A percentile compares a stretch with the other conserved stretches of the same genome.
These are phyloP conservation scores for Exidia glandulosa DNA, from an alignment of 768 basidiomycete species.

Conservation along the genomic window DNA sequence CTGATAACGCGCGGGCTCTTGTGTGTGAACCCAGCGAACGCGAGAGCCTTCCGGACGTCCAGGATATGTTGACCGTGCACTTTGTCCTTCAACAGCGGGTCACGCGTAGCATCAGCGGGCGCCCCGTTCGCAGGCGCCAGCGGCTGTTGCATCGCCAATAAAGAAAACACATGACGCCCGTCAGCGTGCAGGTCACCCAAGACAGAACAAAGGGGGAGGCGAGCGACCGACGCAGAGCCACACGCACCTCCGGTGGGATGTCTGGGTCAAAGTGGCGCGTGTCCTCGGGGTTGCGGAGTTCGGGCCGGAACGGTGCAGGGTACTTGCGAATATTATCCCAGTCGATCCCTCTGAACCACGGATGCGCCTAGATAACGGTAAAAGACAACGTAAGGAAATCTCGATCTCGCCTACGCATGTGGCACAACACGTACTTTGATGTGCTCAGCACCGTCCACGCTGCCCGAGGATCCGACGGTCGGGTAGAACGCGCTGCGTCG, in stretches of 20 bases:
- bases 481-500: slow-evolving; percentile 64
- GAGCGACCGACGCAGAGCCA: background rate
- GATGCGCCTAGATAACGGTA: slow-evolving; percentile 50
- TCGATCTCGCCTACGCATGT: slow-evolving; percentile 3
- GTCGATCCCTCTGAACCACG: slow-evolving; percentile 87
- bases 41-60: slow-evolving; percentile 81
- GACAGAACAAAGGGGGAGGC: slow-evolving; percentile 12
- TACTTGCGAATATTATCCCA: slow-evolving; percentile 79
- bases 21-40: slow-evolving; percentile 87
- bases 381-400: background rate
- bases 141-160: slow-evolving; percentile 35
- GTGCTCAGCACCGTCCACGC: slow-evolving; percentile 74
- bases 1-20: slow-evolving; percentile 73
- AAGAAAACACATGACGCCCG: slow-evolving; percentile 20
- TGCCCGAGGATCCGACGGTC: slow-evolving; percentile 33
- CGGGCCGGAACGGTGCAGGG: slow-evolving; percentile 81
- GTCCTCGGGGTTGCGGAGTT: slow-evolving; percentile 71
- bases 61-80: slow-evolving; percentile 79
- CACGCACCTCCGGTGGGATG: slow-evolving; percentile 76
- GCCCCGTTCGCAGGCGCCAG: slow-evolving; percentile 83
- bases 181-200: background rate
- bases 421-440: slow-evolving; percentile 57
- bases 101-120: slow-evolving; percentile 72
- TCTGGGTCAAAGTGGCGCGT: slow-evolving; percentile 93
- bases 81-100: slow-evolving; percentile 79